Conservation (phyloP, 2,329 filamentous ascomycete species). For the Spiromastix sp. region DNA sequence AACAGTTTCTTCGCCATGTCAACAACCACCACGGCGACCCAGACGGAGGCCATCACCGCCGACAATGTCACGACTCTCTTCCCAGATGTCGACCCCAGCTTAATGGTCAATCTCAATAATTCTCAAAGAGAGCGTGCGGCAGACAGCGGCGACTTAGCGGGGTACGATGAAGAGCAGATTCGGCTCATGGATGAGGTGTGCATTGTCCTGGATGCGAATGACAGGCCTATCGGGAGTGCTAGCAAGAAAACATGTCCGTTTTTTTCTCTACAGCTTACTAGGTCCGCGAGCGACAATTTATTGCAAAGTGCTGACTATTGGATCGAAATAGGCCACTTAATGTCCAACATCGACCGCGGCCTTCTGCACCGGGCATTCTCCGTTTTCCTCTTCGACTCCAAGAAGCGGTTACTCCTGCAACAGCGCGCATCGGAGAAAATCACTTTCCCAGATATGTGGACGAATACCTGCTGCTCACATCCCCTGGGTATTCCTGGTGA, state of each 20-base stretch:
- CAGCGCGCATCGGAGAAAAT: constrained; percentile 96
- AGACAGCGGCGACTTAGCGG: constrained; percentile 64
- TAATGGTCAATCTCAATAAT: constrained; percentile 41
- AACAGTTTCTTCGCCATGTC: too few relatives aligned
- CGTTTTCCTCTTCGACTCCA: constrained; percentile 91
- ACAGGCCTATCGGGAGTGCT: constrained; percentile 84
- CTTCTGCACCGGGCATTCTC: constrained; percentile 96
- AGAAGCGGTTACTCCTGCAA: constrained; percentile 87
- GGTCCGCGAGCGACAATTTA: background rate
- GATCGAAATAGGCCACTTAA: constrained; percentile 67
- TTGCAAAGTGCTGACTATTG: too few relatives aligned
- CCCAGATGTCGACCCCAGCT: constrained; percentile 61
- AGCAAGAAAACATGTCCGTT: constrained; percentile 91
- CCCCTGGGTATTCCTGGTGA: constrained; percentile 85
- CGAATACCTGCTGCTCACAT: constrained; percentile 98
- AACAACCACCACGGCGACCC: constrained; percentile 40
- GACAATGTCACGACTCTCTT: constrained; percentile 81
- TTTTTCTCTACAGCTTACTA: constrained; percentile 2
- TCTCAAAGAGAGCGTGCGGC: constrained; percentile 29
- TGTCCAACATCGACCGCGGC: constrained; percentile 96
- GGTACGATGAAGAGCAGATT: constrained; percentile 96
- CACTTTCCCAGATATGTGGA: constrained; percentile 99
- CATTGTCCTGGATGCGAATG: constrained; percentile 89
- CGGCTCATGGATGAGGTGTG: constrained; percentile 98
- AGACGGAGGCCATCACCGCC: constrained; percentile 60